A percentile compares a stretch with the other conserved stretches of the same genome.
phyloP scores from a whole-genome alignment of 1,284 basidiomycete genomes.

The Leccinum subrobustum region DNA sequence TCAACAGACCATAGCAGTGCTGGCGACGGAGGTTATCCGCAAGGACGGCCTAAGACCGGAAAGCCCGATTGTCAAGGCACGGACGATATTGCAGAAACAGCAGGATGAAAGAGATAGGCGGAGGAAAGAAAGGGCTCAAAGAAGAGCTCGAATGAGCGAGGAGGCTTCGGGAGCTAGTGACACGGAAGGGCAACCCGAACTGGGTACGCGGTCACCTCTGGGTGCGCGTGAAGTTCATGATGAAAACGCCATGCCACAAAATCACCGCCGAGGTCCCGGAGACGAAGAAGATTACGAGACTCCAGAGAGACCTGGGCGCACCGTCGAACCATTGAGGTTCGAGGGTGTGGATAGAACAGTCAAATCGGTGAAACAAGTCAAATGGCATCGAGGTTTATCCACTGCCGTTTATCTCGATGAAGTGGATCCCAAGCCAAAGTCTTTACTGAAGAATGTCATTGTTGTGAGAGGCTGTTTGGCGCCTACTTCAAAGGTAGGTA shows the following conservation, averaged over 20 bases:
- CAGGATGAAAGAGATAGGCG: constrained; percentile 64
- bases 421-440: constrained; percentile 48
- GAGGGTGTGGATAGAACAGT: constrained; percentile 37
- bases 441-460: constrained; percentile 40
- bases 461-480: constrained; percentile 66
- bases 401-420: constrained; percentile 62
- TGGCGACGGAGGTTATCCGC: constrained; percentile 61
- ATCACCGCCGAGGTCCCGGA: constrained; percentile 65
- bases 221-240: constrained; percentile 34
- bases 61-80: constrained; percentile 74
- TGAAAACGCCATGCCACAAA: constrained; percentile 33
- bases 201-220: constrained; percentile 18
- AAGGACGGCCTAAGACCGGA: constrained; percentile 73
- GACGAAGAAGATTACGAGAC: constrained; percentile 83
- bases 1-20: constrained; percentile 53
- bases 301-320: constrained; percentile 46
- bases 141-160: constrained; percentile 52
- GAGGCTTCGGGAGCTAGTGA: constrained; percentile 33
- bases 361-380: constrained; percentile 56
- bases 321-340: constrained; percentile 37
- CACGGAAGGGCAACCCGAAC: constrained; percentile 27
- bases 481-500: constrained; percentile 58
- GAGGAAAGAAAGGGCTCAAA: constrained; percentile 64
- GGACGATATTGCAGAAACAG: constrained; percentile 68
- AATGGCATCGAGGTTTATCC: constrained; percentile 75